A percentile compares a stretch with the other conserved stretches of the same genome.
Conservation (phyloP, 805 yeast genomes). For the Schizosaccharomyces osmophilus region DNA sequence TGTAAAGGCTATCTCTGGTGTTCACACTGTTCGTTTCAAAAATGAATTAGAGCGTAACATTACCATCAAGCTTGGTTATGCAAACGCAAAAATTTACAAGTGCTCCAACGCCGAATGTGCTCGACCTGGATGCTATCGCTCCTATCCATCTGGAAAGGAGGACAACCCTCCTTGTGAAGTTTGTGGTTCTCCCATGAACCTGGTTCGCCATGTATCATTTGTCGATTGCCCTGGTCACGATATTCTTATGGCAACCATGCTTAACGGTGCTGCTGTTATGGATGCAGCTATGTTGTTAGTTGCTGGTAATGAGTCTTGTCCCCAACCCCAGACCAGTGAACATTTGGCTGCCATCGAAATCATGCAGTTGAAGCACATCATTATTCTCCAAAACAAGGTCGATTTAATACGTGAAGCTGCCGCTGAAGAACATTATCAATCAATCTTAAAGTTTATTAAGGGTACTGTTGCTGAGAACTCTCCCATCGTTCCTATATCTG, state of each 20-base stretch:
- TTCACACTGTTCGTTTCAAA: conserved; percentile 96
- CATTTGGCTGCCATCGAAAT: conserved; percentile 98
- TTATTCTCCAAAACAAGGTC: conserved; percentile 89
- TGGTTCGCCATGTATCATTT: conserved; percentile 89
- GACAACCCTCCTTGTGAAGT: conserved; percentile 77
- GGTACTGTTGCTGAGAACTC: conserved; percentile 99
- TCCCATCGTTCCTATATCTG: conserved; percentile 94
- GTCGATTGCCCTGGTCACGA: conserved; percentile 99
- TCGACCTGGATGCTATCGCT: conserved; percentile 83
- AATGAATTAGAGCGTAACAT: conserved; percentile 97
- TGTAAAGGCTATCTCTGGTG: conserved; percentile 90
- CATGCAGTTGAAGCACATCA: conserved; percentile 91
- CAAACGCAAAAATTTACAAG: conserved; percentile 92
- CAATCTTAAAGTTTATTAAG: conserved; percentile 73
- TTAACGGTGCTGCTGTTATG: conserved; percentile 99
- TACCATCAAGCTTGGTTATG: conserved; percentile 94
- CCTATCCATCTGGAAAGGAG: conserved; percentile 86
- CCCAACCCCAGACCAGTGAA: conserved; percentile 98
- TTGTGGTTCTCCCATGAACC: conserved; percentile 66
- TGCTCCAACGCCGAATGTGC: conserved; percentile 69
- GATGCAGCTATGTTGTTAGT: conserved; percentile 90
- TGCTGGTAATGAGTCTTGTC: conserved; percentile 98
- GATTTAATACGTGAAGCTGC: conserved; percentile 95
- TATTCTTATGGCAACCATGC: conserved; percentile 98
- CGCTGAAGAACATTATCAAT: conserved; percentile 85